A percentile compares a stretch with the other conserved stretches of the same genome.
These are phyloP conservation scores for Skeletonema costatum DNA, from an alignment of 108 stramenopile genomes.

Conservation along the genomic window DNA sequence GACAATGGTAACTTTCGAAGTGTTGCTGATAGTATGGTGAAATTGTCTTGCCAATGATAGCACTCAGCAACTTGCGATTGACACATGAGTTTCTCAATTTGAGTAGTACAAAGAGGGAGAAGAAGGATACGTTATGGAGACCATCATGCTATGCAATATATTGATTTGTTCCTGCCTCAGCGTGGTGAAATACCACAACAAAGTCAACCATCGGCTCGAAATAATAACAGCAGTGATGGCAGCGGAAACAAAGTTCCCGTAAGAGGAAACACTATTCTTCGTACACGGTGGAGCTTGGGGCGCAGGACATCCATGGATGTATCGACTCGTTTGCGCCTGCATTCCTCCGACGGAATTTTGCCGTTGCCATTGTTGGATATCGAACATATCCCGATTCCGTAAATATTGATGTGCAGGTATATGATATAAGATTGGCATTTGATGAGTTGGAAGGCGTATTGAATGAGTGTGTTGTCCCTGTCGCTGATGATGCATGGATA, in stretches of 20 bases:
- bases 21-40: slow-evolving; percentile 54
- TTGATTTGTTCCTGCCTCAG: slow-evolving; percentile 71
- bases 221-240: slow-evolving; percentile 29
- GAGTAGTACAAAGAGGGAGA: slow-evolving; percentile 16
- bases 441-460: slow-evolving; percentile 6
- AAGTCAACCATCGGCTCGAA: not conserved
- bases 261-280: slow-evolving; percentile 46
- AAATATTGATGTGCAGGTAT: slow-evolving; percentile 54
- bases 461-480: slow-evolving; percentile 25
- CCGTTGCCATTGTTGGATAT: slow-evolving; percentile 69
- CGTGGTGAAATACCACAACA: not conserved
- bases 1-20: slow-evolving; percentile 68
- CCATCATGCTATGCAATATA: slow-evolving; percentile 53
- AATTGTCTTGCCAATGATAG: slow-evolving; percentile 35
- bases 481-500: slow-evolving; percentile 20
- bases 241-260: slow-evolving; percentile 1
- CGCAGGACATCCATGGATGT: slow-evolving; percentile 75
- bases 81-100: slow-evolving; percentile 42
- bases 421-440: slow-evolving; percentile 48
- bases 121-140: slow-evolving; percentile 52
- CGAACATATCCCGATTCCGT: slow-evolving; percentile 27
- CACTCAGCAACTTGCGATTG: slow-evolving; percentile 39
- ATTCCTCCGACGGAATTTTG: slow-evolving; percentile 23
- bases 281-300: slow-evolving; percentile 90
- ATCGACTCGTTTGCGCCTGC: slow-evolving; percentile 30